Conservation (phyloP, 495 filamentous ascomycete species). For the Jackrogersella multiformis region DNA sequence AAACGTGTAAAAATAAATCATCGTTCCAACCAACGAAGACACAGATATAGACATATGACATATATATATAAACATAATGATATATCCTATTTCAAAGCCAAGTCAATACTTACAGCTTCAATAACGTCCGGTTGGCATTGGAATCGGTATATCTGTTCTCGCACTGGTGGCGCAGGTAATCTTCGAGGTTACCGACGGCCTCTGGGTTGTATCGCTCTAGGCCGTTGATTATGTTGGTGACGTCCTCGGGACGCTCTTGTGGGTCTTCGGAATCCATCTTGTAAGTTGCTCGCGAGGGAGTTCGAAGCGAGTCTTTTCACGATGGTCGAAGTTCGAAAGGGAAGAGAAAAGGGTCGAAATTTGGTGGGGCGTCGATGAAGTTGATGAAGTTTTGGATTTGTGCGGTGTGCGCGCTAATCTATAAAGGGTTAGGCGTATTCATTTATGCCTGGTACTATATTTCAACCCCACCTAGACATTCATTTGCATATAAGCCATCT, state of each 20-base stretch:
- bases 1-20: slow-evolving; percentile 87
- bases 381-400: slow-evolving; percentile 42
- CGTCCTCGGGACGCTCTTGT: slow-evolving; percentile 81
- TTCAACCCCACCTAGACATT: neutral
- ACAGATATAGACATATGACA: neutral
- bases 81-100: too few relatives aligned
- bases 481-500: neutral
- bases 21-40: slow-evolving; percentile 58
- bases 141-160: slow-evolving; percentile 92
- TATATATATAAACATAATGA: too few relatives aligned
- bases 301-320: slow-evolving; percentile 28
- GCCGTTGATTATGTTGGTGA: slow-evolving; percentile 90
- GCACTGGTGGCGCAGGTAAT: slow-evolving; percentile 94
- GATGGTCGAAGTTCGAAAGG: slow-evolving; percentile 35
- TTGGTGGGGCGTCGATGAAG: slow-evolving; percentile 38
- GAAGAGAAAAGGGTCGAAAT: slow-evolving; percentile 28
- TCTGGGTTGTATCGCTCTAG: slow-evolving; percentile 99
- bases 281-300: slow-evolving; percentile 44
- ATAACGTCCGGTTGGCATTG: slow-evolving; percentile 92
- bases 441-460: neutral
- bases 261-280: slow-evolving; percentile 66
- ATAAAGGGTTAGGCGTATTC: neutral
- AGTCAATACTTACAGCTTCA: slow-evolving; percentile 88
- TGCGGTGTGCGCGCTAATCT: slow-evolving; percentile 36
- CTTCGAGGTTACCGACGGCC: slow-evolving; percentile 91